phyloP scores from a whole-genome alignment of 768 basidiomycete species.

The Termitomyces sp. region DNA sequence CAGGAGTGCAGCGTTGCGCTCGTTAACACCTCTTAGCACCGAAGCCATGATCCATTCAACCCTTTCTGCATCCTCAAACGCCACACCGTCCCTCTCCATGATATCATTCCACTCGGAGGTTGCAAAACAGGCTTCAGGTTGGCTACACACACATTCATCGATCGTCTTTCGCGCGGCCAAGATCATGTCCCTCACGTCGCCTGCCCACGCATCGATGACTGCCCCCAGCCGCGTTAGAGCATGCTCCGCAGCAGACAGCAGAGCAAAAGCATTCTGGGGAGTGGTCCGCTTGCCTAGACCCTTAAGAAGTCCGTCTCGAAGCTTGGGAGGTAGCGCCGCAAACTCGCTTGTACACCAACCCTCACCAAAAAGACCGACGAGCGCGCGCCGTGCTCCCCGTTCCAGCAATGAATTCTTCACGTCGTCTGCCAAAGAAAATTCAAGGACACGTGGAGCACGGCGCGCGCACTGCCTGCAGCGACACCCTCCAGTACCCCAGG shows the following conservation, averaged over 20 bases:
- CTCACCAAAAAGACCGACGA: slow-evolving; percentile 83
- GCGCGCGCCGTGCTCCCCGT: slow-evolving; percentile 63
- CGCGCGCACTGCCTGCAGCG: slow-evolving; percentile 80
- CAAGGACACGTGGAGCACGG: slow-evolving; percentile 76
- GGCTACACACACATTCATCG: slow-evolving; percentile 54
- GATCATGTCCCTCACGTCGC: slow-evolving; percentile 63
- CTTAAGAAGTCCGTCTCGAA: slow-evolving; percentile 64
- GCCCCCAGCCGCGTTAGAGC: slow-evolving; percentile 50
- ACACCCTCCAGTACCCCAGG: slow-evolving; percentile 83
- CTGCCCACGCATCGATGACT: slow-evolving; percentile 70
- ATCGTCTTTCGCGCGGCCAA: slow-evolving; percentile 53
- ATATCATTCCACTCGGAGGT: slow-evolving; percentile 70
- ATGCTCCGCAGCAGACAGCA: slow-evolving; percentile 63
- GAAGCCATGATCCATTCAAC: slow-evolving; percentile 74
- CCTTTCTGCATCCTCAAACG: slow-evolving; percentile 74
- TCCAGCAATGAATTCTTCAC: slow-evolving; percentile 71
- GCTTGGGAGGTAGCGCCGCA: slow-evolving; percentile 58
- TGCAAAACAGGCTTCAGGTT: slow-evolving; percentile 62
- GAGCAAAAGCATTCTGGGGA: slow-evolving; percentile 58
- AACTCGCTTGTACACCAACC: slow-evolving; percentile 87
- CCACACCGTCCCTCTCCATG: slow-evolving; percentile 65
- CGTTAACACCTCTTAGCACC: slow-evolving; percentile 55
- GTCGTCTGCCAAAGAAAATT: slow-evolving; percentile 74
- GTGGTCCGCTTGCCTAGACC: slow-evolving; percentile 69
- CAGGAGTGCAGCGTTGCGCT: slow-evolving; percentile 56